These are phyloP conservation scores for Gossypioides kirkii DNA, from an alignment of 345 rosid species.

Conservation along the genomic window DNA sequence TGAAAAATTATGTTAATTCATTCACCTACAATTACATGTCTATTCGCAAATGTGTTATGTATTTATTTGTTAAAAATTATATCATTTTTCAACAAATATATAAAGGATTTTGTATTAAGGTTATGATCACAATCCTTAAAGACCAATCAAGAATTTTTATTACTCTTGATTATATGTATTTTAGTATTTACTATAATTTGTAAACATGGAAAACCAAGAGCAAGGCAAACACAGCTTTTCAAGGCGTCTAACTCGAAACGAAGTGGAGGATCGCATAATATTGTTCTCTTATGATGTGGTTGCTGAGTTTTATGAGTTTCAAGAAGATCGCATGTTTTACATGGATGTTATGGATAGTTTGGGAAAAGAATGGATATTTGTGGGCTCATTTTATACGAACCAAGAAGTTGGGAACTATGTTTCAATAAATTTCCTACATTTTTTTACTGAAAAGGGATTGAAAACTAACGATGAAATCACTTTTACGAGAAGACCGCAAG, in stretches of 20 bases:
- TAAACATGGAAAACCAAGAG: not conserved
- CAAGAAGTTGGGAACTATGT: not conserved
- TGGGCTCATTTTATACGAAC: not conserved
- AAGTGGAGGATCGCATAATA: not conserved
- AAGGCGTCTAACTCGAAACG: not conserved
- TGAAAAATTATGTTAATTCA: no score
- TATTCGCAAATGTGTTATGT: no score
- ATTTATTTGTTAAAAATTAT: no score
- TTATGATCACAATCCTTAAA: no score
- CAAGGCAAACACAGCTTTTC: not conserved
- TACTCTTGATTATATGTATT: no score
- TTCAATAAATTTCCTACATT: not conserved
- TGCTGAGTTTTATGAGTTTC: not conserved
- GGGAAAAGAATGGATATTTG: not conserved
- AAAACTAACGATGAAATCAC: not conserved
- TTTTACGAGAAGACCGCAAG: not conserved
- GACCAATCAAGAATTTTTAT: no score
- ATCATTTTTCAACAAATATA: no score
- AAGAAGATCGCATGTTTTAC: not conserved
- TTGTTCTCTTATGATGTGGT: not conserved
- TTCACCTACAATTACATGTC: no score
- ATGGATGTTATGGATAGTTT: not conserved
- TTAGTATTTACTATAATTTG: no score
- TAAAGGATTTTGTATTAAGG: no score
- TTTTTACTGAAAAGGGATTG: not conserved